Percentiles rank a stretch among this genome's conserved stretches.
Evolutionary conservation across 1,284 basidiomycete species (phyloP).

Genomic region (Irpex sp.): DNA sequence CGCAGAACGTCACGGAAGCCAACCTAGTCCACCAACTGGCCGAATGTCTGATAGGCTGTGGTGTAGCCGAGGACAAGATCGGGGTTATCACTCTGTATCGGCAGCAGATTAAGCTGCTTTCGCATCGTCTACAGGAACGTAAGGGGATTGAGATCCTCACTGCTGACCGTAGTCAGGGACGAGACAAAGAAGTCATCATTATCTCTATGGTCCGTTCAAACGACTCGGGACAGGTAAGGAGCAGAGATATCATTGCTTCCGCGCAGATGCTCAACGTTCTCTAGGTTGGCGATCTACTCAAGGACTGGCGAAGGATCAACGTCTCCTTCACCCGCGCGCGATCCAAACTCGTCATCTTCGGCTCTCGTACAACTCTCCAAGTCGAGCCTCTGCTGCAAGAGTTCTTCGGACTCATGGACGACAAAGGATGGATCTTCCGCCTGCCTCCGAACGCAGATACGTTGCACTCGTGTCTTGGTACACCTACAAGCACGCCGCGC

Average conservation of each 20-base stretch:
- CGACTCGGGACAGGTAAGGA: slow-evolving; percentile 63
- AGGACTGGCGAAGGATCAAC: slow-evolving; percentile 95
- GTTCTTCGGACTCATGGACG: slow-evolving; percentile 76
- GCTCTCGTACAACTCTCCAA: slow-evolving; percentile 73
- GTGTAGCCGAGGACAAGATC: slow-evolving; percentile 69
- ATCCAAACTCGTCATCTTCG: slow-evolving; percentile 88
- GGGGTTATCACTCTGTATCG: slow-evolving; percentile 91
- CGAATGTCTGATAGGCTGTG: slow-evolving; percentile 61
- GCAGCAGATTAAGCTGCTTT: slow-evolving; percentile 89
- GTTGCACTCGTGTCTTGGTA: slow-evolving; percentile 34
- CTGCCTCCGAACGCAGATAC: slow-evolving; percentile 53
- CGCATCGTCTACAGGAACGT: slow-evolving; percentile 48
- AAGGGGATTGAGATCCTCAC: slow-evolving; percentile 84
- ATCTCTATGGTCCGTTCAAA: slow-evolving; percentile 93
- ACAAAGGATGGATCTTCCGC: slow-evolving; percentile 63
- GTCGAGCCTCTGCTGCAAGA: slow-evolving; percentile 58
- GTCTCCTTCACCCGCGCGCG: slow-evolving; percentile 95
- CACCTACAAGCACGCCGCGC: slow-evolving; percentile 1
- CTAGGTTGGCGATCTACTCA: slow-evolving; percentile 87
- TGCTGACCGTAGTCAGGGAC: slow-evolving; percentile 92
- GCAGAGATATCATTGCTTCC: not conserved
- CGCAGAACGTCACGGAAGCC: slow-evolving; percentile 88
- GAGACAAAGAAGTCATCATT: slow-evolving; percentile 95
- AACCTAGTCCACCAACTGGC: slow-evolving; percentile 59
- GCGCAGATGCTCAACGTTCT: slow-evolving; percentile 5